Evolutionary conservation across 441 rosid species (phyloP), one percentile per base, ranked within the genome.

Genomic region (Macaranga tanarius): DNA sequence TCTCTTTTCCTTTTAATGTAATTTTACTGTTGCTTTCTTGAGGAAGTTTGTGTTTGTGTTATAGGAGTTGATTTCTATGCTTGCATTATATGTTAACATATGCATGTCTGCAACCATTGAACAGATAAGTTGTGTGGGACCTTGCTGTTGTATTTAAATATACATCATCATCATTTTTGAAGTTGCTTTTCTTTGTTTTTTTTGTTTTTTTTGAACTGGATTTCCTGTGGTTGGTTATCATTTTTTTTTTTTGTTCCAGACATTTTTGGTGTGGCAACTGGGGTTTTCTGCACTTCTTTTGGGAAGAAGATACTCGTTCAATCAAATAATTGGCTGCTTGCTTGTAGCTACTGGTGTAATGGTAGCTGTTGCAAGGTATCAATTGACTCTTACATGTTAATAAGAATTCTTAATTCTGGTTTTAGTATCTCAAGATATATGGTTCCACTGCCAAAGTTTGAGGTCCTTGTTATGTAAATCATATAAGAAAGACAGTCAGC

Each of bases 181-280:
- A 54, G 19, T 76, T 58, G 23, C 62, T 63, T 69, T 38, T 52
- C n/a, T 23, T 38, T 77, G 34, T 48, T 44, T 38, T 20, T 72
- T 45, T 0, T 50, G 54, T 44, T 38, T 20, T 72, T 45, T 0
- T 50, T 50, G 55, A 31, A 31, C 38, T 31, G 38, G 4, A 4
- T 3, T 31, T 31, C 38, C 38, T 31, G 38, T 31, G 45, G 45
- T 75, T 56, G n/a, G 23, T 55, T 11, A 16, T 26, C 57, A 64
- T 42, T 65, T 67, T 62, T 40, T 56, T 71, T 45, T 65, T 71
- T 50, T 61, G 19, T 45, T 78, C 82, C 90, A 93, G 97, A 84
- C 96, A 19, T 89, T 84, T 86, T 84, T 91, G 82, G 94, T 91
- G 76, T 91, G 97, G 96, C 97, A 93, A 79, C 86, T 93, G 71